These are phyloP conservation scores for Clarireedia homoeocarpa DNA, from an alignment of 2,329 filamentous ascomycete species.

Conservation along the genomic window DNA sequence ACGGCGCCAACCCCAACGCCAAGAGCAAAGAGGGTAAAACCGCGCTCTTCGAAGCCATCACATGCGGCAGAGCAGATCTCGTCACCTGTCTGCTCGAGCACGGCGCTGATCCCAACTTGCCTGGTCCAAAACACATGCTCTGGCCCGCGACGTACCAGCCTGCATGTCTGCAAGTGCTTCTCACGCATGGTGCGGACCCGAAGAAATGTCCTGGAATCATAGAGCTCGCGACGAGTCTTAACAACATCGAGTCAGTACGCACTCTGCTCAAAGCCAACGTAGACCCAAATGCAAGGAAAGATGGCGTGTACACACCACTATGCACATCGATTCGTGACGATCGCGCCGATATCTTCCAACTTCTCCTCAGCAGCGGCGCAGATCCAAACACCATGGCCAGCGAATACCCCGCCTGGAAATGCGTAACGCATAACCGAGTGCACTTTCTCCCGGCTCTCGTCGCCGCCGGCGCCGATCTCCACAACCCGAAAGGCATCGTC, in stretches of 20 bases:
- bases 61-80: constrained; percentile 46
- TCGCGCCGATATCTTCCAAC: constrained; percentile 50
- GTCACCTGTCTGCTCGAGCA: constrained; percentile 47
- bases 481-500: constrained; percentile 55
- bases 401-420: constrained; percentile 62
- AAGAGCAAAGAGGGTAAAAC: constrained; percentile 57
- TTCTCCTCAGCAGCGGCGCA: constrained; percentile 46
- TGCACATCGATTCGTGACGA: constrained; percentile 63
- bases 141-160: constrained; percentile 57
- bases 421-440: constrained; percentile 55
- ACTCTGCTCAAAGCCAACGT: constrained; percentile 51
- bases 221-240: constrained; percentile 55
- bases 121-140: constrained; percentile 60
- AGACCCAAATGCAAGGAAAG: constrained; percentile 54
- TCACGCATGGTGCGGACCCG: constrained; percentile 50
- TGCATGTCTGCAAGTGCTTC: constrained; percentile 48
- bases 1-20: constrained; percentile 49
- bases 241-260: constrained; percentile 54
- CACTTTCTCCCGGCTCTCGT: constrained; percentile 53
- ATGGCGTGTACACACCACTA: constrained; percentile 59
- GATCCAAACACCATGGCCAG: constrained; percentile 47
- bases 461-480: constrained; percentile 51
- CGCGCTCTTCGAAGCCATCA: constrained; percentile 55
- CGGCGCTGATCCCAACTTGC: constrained; percentile 59
- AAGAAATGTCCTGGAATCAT: constrained; percentile 55